Percentiles rank a stretch among this genome's conserved stretches.
Conservation (phyloP, 116 monocot genomes). For the Phalaenopsis hybrid region DNA sequence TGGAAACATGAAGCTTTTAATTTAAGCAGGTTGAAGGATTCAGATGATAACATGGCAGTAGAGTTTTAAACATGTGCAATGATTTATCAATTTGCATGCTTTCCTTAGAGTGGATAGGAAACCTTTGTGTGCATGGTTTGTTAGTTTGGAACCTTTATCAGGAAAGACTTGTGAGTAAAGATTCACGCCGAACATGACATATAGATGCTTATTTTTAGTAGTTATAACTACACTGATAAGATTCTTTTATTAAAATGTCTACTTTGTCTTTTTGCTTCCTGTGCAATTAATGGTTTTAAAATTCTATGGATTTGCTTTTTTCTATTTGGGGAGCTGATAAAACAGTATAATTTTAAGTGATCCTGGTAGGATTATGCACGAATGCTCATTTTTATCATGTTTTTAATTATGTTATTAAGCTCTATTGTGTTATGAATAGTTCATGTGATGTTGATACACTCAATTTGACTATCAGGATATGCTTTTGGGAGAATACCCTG, state of each 20-base stretch:
- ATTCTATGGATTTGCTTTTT: neutral
- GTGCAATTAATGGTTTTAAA: neutral
- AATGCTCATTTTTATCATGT: neutral
- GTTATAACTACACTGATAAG: neutral
- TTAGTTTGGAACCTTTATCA: neutral
- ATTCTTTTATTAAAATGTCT: neutral
- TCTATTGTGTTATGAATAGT: neutral
- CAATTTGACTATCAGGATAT: slow-evolving; percentile 52
- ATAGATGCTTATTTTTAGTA: neutral
- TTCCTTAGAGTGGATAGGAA: neutral
- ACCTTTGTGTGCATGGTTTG: neutral
- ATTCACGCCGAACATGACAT: neutral
- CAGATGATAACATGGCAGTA: neutral
- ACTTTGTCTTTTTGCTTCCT: neutral
- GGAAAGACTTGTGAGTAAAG: neutral
- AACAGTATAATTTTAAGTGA: neutral
- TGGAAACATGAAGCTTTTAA: neutral
- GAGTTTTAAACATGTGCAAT: neutral
- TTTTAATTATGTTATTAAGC: neutral
- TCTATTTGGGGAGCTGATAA: neutral
- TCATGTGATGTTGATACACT: neutral
- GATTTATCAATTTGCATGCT: neutral
- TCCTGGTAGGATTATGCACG: neutral
- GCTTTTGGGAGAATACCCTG: slow-evolving; percentile 82
- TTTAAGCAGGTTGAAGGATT: neutral